phyloP scores from a whole-genome alignment of 768 basidiomycete genomes.

The Chlorophyllum brunneum region DNA sequence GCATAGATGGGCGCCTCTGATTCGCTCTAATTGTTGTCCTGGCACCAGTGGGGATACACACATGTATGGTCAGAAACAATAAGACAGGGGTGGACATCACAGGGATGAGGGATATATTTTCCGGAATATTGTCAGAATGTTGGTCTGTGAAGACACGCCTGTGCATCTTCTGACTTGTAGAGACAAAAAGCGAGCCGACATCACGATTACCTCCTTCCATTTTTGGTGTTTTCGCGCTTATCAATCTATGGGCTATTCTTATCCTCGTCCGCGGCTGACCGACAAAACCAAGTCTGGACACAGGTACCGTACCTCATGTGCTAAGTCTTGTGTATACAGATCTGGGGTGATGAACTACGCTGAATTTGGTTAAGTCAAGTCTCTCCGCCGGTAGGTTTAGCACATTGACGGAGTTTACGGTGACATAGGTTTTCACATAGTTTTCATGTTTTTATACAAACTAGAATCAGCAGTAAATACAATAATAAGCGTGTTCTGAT shows the following conservation, averaged over 20 bases:
- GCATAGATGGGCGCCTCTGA: not conserved
- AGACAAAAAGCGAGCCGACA: conserved; percentile 7
- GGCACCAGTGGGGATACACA: not conserved
- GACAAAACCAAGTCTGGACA: too few species aligned
- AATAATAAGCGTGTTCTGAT: too few species aligned
- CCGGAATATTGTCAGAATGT: not conserved
- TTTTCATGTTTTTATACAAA: too few species aligned
- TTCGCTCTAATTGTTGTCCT: conserved; percentile 5
- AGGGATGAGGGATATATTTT: not conserved
- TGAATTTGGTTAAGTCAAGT: too few species aligned
- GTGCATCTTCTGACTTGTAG: not conserved
- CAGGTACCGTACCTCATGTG: too few species aligned
- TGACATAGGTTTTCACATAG: too few species aligned
- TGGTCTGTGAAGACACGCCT: not conserved
- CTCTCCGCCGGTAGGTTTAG: too few species aligned
- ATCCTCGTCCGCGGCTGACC: too few species aligned
- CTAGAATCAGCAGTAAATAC: too few species aligned
- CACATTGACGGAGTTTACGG: too few species aligned
- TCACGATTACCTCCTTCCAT: conserved; percentile 5
- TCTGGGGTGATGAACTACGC: too few species aligned
- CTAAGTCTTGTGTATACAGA: too few species aligned
- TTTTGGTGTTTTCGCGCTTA: not conserved
- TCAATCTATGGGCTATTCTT: not conserved
- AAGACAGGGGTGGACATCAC: not conserved
- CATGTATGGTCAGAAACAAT: conserved; percentile 1